Evolutionary conservation across 192 early-diverging fungal genomes (phyloP), one percentile per base, ranked within the genome.

Genomic region (Dissophora ornata): DNA sequence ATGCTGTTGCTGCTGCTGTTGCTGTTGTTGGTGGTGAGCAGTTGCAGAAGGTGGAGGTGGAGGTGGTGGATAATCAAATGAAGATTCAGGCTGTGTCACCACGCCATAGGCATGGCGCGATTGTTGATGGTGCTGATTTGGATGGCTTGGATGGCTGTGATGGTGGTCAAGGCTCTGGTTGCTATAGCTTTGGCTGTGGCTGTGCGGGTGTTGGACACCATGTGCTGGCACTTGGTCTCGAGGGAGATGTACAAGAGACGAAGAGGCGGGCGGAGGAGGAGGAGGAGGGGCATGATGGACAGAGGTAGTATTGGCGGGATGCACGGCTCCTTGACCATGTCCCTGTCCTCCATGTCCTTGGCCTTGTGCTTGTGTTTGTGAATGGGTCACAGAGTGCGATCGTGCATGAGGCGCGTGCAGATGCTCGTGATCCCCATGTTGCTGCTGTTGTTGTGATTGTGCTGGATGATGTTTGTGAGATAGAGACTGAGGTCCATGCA

Each of bases 361-460:
- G 5, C 22, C 11, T 21, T 53, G 62, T 33, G 51, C 40, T 24
- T 32, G 63, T 7, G 66, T 30, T 21, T 49, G 48, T 40, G 50
- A 38, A 38, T 38, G 36, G 36, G 36, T 38, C 36, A 38, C 36
- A 38, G 36, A 24, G 30, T 61, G 42, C 24, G 67, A 33, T 46
- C 67, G 67, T 61, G 65, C 29, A 40, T 51, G 57, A 26, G 30
- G 60, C 33, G 48, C 22, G 28, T 34, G 45, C 34, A 34, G 30
- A 32, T 34, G 41, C 47, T 64, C 46, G 26, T 64, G 62, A 50
- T 29, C 38, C 24, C 46, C 46, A 3, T 49, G 42, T 2, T 25
- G 45, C 41, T 33, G 63, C 30, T 65, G 62, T 1, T 53, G 65
- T 41, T 67, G 56, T 4, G 11, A 28, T 11, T 40, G 32, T 36